Percentiles rank a stretch among this genome's conserved stretches.
Conservation (phyloP, 345 rosid species). For the Pugionium dolabratum region DNA sequence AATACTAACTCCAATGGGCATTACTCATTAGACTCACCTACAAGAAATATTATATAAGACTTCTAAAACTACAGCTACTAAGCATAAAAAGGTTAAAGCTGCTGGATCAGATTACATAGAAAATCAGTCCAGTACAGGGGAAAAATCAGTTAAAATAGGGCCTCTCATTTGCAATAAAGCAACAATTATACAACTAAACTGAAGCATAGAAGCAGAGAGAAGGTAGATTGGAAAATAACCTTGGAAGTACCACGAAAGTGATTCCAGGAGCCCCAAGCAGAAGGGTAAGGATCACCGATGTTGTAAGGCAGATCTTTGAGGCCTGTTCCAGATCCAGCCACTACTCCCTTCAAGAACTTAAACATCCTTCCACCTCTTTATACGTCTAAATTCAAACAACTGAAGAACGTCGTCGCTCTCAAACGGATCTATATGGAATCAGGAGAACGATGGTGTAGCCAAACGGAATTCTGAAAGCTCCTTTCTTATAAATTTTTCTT, state of each 20-base stretch:
- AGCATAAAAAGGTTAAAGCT: too few species aligned
- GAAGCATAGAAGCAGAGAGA: neutral
- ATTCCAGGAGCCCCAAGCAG: constrained; percentile 97
- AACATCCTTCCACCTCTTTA: constrained; percentile 52
- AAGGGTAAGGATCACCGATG: constrained; percentile 82
- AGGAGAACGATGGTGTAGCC: constrained; percentile 15
- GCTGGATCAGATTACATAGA: too few species aligned
- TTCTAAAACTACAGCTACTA: neutral
- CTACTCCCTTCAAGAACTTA: constrained; percentile 89
- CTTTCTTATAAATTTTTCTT: constrained; percentile 7
- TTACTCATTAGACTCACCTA: neutral
- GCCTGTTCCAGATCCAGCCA: constrained; percentile 94
- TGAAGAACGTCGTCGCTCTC: constrained; percentile 8
- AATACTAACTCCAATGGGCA: neutral
- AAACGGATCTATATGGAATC: constrained; percentile 21
- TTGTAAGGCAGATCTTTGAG: constrained; percentile 94
- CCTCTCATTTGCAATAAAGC: neutral
- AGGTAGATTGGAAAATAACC: constrained; percentile 40
- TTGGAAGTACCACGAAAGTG: constrained; percentile 93
- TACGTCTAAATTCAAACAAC: constrained; percentile 17
- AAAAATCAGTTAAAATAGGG: too few species aligned
- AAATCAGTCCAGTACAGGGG: too few species aligned
- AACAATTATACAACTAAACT: constrained; percentile 14
- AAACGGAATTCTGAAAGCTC: constrained; percentile 9
- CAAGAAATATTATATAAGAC: neutral